These are phyloP conservation scores for Butyriboletus loyo DNA, from an alignment of 768 basidiomycete species.

Conservation along the genomic window DNA sequence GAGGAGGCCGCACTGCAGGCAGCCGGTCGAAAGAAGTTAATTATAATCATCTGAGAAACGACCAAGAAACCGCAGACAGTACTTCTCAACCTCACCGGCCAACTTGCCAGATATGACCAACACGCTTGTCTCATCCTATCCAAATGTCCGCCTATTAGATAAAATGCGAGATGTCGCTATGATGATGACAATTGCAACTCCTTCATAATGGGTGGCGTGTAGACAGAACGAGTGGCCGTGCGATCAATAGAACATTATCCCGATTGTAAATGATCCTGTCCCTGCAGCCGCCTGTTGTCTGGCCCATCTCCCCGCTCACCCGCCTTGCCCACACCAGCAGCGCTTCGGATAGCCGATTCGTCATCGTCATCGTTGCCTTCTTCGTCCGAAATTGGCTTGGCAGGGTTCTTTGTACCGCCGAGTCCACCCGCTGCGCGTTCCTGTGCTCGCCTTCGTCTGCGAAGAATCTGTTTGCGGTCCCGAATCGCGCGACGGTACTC, in stretches of 20 bases:
- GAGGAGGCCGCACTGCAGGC: conserved; percentile 33
- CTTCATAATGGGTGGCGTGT: conserved; percentile 18
- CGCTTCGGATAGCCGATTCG: conserved; percentile 1
- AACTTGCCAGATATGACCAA: conserved; percentile 26
- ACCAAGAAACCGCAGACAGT: conserved; percentile 8
- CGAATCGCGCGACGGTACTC: conserved; percentile 63
- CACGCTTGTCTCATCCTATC: conserved; percentile 23
- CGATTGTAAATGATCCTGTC: conserved; percentile 18
- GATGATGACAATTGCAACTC: conserved; percentile 24
- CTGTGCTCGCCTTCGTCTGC: conserved; percentile 64
- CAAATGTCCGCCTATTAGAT: conserved; percentile 39
- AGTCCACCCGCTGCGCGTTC: conserved; percentile 54
- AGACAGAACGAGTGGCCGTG: conserved; percentile 8
- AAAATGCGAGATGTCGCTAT: conserved; percentile 24
- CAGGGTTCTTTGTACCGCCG: conserved; percentile 19
- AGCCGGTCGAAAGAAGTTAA: conserved; percentile 26
- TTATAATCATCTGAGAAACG: conserved; percentile 16
- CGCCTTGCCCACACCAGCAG: conserved; percentile 4
- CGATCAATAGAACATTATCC: conserved; percentile 20
- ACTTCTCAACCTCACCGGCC: conserved; percentile 15
- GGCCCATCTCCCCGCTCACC: conserved; percentile 18
- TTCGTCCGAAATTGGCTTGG: conserved; percentile 20
- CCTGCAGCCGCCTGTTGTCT: conserved; percentile 13
- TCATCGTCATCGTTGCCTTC: conserved; percentile 24
- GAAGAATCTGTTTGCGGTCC: conserved; percentile 76